phyloP scores from a whole-genome alignment of 75 land plant genomes.

The Cunninghamia lanceolata region DNA sequence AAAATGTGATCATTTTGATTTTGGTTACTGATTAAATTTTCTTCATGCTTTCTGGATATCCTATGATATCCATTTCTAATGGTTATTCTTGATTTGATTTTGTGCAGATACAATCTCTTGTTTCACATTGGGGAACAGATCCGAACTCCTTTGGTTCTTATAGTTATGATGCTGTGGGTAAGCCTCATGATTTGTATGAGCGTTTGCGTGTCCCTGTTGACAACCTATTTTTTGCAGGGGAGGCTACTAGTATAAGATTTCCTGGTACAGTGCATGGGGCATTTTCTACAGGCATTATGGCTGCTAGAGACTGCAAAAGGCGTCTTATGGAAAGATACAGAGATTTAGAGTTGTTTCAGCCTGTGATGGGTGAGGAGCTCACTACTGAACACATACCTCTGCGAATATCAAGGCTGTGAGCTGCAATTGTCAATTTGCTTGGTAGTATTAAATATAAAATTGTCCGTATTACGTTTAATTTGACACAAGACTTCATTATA shows the following conservation, averaged over 20 bases:
- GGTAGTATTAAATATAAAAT: neutral
- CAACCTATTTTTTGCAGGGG: conserved; percentile 82
- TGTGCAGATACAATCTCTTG: conserved; percentile 64
- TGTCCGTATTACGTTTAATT: neutral
- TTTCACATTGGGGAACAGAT: conserved; percentile 82
- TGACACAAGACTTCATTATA: neutral
- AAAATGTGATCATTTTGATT: neutral
- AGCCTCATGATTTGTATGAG: conserved; percentile 54
- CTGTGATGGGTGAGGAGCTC: conserved; percentile 36
- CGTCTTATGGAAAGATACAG: conserved; percentile 33
- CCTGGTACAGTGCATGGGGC: conserved; percentile 92
- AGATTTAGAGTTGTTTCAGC: conserved; percentile 34
- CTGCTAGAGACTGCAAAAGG: conserved; percentile 71
- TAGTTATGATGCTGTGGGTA: conserved; percentile 62
- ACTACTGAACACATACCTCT: conserved; percentile 32
- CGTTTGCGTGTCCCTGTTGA: conserved; percentile 57
- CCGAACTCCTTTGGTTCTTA: conserved; percentile 68
- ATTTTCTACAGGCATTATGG: conserved; percentile 72
- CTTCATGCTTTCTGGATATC: neutral
- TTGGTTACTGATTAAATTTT: neutral
- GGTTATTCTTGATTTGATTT: neutral
- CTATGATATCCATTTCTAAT: neutral
- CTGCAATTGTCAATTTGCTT: neutral
- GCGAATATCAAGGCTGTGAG: conserved; percentile 63
- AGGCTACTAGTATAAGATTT: conserved; percentile 63